phyloP scores from a whole-genome alignment of 169 alveolate genomes.

The Hammondia hammondi region DNA sequence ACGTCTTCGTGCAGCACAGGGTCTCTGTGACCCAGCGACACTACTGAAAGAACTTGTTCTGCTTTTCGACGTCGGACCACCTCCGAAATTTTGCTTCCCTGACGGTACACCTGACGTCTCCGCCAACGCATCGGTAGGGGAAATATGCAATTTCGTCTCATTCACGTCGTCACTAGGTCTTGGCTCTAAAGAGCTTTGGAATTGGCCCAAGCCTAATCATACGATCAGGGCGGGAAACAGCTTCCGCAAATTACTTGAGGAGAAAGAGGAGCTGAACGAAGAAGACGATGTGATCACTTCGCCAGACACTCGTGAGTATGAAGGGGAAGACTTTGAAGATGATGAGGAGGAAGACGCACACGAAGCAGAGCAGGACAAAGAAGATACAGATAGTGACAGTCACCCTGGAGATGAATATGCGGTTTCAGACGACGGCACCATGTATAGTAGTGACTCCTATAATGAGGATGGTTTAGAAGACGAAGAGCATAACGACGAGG shows the following conservation, averaged over 20 bases:
- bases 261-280: neutral
- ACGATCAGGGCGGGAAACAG: neutral
- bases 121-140: neutral
- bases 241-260: neutral
- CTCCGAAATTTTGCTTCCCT: neutral
- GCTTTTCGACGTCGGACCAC: neutral
- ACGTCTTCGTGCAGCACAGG: neutral
- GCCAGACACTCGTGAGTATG: neutral
- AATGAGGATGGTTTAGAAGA: too few species aligned
- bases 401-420: too few species aligned
- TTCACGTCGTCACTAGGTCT: neutral
- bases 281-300: neutral
- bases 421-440: too few species aligned
- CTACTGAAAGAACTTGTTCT: neutral
- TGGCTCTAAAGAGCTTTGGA: constrained; percentile 1
- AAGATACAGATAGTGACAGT: neutral
- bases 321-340: neutral
- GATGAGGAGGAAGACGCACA: neutral
- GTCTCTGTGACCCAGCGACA: neutral
- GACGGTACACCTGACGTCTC: constrained; percentile 8
- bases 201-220: neutral
- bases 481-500: too few species aligned
- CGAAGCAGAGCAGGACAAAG: neutral
- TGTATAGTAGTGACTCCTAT: too few species aligned
- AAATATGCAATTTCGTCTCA: neutral